These are phyloP conservation scores for Phytophthora kernoviae DNA, from an alignment of 352 stramenopile genomes.

Conservation along the genomic window DNA sequence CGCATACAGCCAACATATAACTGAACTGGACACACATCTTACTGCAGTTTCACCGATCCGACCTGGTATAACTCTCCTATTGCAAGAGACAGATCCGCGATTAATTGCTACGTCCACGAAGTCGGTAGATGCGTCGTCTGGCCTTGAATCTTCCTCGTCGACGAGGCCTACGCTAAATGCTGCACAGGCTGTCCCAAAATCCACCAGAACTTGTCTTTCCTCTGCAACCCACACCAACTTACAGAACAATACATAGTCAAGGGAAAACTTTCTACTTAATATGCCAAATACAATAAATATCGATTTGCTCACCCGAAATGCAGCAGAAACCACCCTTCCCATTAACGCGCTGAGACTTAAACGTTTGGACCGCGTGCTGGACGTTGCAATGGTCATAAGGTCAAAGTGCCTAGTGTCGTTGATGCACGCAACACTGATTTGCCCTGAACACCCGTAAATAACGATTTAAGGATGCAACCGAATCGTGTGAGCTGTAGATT, in stretches of 20 bases:
- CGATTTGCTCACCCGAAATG: slow-evolving; percentile 13
- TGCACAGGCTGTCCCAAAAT: slow-evolving; percentile 14
- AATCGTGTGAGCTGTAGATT: not conserved
- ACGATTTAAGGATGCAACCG: not conserved
- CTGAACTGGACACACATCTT: slow-evolving; percentile 1
- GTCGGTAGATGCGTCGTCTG: not conserved
- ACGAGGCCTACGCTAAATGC: slow-evolving; percentile 22
- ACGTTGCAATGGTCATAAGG: slow-evolving; percentile 17
- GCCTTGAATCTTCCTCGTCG: not conserved
- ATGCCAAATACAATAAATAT: no score
- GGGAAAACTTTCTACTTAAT: no score
- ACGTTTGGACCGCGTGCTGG: slow-evolving; percentile 20
- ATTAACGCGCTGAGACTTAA: slow-evolving; percentile 29
- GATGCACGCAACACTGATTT: slow-evolving; percentile 22
- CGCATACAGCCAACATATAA: not conserved
- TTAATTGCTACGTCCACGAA: not conserved
- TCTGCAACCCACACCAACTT: slow-evolving; percentile 28
- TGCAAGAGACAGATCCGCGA: not conserved
- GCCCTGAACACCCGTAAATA: slow-evolving; percentile 20
- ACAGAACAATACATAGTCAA: not conserved
- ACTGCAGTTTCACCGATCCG: slow-evolving; percentile 5
- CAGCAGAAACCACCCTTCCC: slow-evolving; percentile 13
- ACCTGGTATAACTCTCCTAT: not conserved
- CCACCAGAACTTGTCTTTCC: slow-evolving; percentile 18
- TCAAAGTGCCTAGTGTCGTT: slow-evolving; percentile 7